Evolutionary conservation across 495 filamentous ascomycete genomes (phyloP).

Genomic region (Penicillium pulvis): DNA sequence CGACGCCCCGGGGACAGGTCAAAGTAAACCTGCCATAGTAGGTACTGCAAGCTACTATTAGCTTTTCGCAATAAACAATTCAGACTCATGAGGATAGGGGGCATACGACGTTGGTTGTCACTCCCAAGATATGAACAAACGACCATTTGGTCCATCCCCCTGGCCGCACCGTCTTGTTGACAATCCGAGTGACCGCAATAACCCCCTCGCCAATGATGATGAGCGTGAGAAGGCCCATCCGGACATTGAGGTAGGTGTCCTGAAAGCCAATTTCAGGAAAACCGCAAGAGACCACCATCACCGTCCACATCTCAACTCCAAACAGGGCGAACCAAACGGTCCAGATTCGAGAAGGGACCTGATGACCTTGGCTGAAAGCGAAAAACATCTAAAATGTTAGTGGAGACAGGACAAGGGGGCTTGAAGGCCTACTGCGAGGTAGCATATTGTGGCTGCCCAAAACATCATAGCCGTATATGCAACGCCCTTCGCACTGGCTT

Average conservation of each 20-base stretch:
- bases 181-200: conserved; percentile 53
- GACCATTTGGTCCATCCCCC: conserved; percentile 52
- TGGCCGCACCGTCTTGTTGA: conserved; percentile 57
- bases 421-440: conserved; percentile 49
- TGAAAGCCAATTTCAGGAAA: conserved; percentile 63
- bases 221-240: conserved; percentile 67
- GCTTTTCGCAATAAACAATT: neutral
- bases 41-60: conserved; percentile 46
- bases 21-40: conserved; percentile 73
- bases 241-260: conserved; percentile 64
- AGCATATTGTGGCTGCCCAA: conserved; percentile 45
- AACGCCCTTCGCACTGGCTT: conserved; percentile 29
- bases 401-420: conserved; percentile 7
- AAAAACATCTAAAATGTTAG: conserved; percentile 37
- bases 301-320: conserved; percentile 53
- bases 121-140: conserved; percentile 53
- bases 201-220: conserved; percentile 72
- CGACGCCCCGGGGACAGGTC: conserved; percentile 50
- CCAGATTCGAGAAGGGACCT: conserved; percentile 43
- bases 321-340: conserved; percentile 62
- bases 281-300: conserved; percentile 55
- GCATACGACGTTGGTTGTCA: conserved; percentile 50
- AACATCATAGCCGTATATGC: conserved; percentile 46
- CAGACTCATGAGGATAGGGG: neutral
- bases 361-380: conserved; percentile 32